These are phyloP conservation scores for Hirschfeldia incana DNA, from an alignment of 345 rosid genomes.

Conservation along the genomic window DNA sequence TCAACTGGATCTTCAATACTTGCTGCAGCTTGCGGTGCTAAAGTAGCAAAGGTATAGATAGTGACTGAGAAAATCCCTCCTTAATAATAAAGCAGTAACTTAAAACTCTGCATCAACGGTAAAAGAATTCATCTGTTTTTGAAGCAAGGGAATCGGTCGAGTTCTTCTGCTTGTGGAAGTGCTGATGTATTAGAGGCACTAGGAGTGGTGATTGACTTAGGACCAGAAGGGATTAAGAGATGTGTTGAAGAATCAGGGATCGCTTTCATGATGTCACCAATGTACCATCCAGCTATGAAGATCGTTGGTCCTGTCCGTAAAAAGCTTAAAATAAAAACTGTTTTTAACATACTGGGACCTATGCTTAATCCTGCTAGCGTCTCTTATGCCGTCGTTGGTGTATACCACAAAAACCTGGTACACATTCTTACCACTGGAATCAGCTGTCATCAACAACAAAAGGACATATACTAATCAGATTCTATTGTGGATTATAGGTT, in stretches of 20 bases:
- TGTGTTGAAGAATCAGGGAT: slow-evolving; percentile 88
- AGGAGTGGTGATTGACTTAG: slow-evolving; percentile 77
- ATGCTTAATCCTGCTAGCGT: slow-evolving; percentile 89
- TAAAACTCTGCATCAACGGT: not conserved
- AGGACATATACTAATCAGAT: not conserved
- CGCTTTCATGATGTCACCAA: slow-evolving; percentile 90
- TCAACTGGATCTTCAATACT: slow-evolving; percentile 93
- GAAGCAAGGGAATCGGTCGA: slow-evolving; percentile 92
- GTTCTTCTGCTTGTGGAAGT: slow-evolving; percentile 99
- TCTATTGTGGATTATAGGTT: slow-evolving; percentile 48
- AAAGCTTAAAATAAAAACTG: slow-evolving; percentile 77
- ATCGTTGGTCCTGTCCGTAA: slow-evolving; percentile 81
- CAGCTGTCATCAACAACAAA: not conserved
- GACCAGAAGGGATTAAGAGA: slow-evolving; percentile 68
- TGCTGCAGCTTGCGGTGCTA: slow-evolving; percentile 95
- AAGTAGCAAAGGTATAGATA: slow-evolving; percentile 82
- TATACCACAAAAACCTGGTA: slow-evolving; percentile 75
- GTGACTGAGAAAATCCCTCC: not conserved
- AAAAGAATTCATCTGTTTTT: not conserved
- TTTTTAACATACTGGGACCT: slow-evolving; percentile 89
- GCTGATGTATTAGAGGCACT: slow-evolving; percentile 89
- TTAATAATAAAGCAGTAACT: not conserved
- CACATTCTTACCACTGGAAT: slow-evolving; percentile 21
- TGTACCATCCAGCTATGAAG: slow-evolving; percentile 93
- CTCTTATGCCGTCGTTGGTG: slow-evolving; percentile 90